Evolutionary conservation across 805 yeast genomes (phyloP).

Genomic region (Lipomyces chichibuensis): DNA sequence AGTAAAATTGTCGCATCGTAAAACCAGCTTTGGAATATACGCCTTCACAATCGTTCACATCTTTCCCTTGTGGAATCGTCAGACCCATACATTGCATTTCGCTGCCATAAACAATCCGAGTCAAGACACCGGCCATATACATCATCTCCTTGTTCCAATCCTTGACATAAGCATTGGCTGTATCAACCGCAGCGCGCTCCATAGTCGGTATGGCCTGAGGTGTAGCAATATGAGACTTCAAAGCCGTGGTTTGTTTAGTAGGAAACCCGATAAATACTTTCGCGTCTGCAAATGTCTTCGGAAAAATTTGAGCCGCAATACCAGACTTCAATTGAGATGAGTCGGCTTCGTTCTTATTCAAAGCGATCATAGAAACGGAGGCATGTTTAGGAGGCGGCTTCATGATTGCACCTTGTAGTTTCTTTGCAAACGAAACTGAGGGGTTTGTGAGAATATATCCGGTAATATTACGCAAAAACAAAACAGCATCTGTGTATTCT

Average conservation of each 20-base stretch:
- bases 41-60: conserved; percentile 10
- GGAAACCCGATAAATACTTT: conserved; percentile 49
- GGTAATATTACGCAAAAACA: conserved; percentile 43
- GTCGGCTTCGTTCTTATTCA: conserved; percentile 40
- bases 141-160: conserved; percentile 49
- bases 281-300: conserved; percentile 44
- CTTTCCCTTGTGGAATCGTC: conserved; percentile 12
- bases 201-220: conserved; percentile 50
- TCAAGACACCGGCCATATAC: conserved; percentile 46
- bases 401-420: conserved; percentile 46
- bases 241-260: conserved; percentile 48
- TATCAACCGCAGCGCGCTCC: conserved; percentile 50
- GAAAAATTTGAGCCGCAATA: conserved; percentile 45
- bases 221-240: conserved; percentile 46
- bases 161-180: conserved; percentile 47
- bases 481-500: conserved; percentile 41
- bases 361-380: conserved; percentile 42
- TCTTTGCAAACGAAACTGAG: conserved; percentile 40
- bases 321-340: conserved; percentile 43
- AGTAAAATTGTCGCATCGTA: conserved; percentile 42
- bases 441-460: conserved; percentile 42
- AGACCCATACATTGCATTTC: conserved; percentile 39
- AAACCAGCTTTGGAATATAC: conserved; percentile 36
- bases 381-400: conserved; percentile 49
- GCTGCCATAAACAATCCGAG: conserved; percentile 44